A percentile compares a stretch with the other conserved stretches of the same genome.
phyloP scores from a whole-genome alignment of 2,329 filamentous ascomycete species.

The Mycosphaerella sp. region DNA sequence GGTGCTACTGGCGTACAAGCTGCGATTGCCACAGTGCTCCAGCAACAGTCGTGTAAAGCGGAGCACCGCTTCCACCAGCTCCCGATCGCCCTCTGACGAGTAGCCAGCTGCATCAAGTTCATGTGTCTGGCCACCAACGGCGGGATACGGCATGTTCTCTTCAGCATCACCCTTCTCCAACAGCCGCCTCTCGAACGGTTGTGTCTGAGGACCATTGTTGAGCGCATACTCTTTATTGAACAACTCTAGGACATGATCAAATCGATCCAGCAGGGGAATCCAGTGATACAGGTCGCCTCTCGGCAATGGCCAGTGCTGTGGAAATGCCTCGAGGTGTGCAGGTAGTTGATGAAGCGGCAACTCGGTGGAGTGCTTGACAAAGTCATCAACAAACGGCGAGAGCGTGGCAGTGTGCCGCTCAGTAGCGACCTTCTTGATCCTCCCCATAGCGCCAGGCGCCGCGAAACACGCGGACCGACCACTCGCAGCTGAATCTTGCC shows the following conservation, averaged over 20 bases:
- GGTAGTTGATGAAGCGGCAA: slow-evolving; percentile 70
- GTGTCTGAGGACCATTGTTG: slow-evolving; percentile 69
- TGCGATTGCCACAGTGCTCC: slow-evolving; percentile 93
- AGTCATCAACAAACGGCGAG: slow-evolving; percentile 83
- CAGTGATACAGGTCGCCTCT: slow-evolving; percentile 96
- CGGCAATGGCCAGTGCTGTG: slow-evolving; percentile 87
- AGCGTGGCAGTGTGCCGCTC: slow-evolving; percentile 50
- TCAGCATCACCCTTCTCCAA: slow-evolving; percentile 55
- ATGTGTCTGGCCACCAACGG: slow-evolving; percentile 25
- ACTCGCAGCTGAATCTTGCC: background rate
- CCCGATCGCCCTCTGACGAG: slow-evolving; percentile 66
- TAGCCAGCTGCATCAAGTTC: slow-evolving; percentile 48
- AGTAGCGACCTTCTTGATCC: slow-evolving; percentile 51
- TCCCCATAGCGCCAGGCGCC: slow-evolving; percentile 40
- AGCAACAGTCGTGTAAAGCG: slow-evolving; percentile 80
- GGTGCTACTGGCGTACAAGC: slow-evolving; percentile 88
- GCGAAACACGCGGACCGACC: slow-evolving; percentile 19
- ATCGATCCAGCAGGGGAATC: slow-evolving; percentile 89
- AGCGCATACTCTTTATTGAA: slow-evolving; percentile 78
- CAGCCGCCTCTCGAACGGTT: slow-evolving; percentile 63
- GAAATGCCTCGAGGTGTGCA: slow-evolving; percentile 69
- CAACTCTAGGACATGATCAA: slow-evolving; percentile 78
- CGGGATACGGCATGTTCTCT: slow-evolving; percentile 32
- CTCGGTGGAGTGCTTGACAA: slow-evolving; percentile 63
- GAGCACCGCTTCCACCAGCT: slow-evolving; percentile 72